Evolutionary conservation across 2,329 filamentous ascomycete species (phyloP).

Genomic region (Piedraia hortae): DNA sequence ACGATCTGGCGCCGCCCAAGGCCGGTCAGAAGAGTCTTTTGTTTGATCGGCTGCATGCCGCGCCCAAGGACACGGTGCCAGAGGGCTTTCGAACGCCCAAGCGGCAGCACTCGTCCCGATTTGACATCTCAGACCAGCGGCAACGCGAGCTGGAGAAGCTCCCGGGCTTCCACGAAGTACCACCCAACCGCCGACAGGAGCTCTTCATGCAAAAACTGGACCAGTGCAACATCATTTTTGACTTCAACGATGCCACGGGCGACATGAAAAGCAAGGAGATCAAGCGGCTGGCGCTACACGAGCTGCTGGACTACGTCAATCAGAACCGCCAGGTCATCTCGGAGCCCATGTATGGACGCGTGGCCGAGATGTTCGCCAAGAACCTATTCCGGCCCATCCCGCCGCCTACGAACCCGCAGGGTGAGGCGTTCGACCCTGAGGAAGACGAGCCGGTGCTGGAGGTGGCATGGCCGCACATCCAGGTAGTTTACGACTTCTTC

Average conservation of each 20-base stretch:
- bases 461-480: conserved; percentile 96
- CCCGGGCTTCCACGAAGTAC: conserved; percentile 90
- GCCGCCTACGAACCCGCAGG: conserved; percentile 88
- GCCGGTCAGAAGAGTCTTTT: conserved; percentile 62
- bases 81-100: conserved; percentile 88
- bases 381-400: conserved; percentile 94
- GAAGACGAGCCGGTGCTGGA: conserved; percentile 95
- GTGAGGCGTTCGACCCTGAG: conserved; percentile 92
- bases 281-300: conserved; percentile 83
- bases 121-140: conserved; percentile 82
- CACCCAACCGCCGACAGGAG: conserved; percentile 78
- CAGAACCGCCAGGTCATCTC: conserved; percentile 97
- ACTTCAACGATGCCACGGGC: conserved; percentile 92
- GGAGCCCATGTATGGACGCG: conserved; percentile 93
- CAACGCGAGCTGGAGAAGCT: conserved; percentile 84
- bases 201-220: conserved; percentile 99
- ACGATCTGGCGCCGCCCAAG: conserved; percentile 84
- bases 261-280: conserved; percentile 99
- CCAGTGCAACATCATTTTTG: conserved; percentile 98
- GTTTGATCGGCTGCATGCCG: conserved; percentile 71
- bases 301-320: conserved; percentile 89
- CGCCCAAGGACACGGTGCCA: conserved; percentile 70
- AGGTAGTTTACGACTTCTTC: conserved; percentile 99
- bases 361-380: conserved; percentile 98
- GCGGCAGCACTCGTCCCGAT: conserved; percentile 87